These are phyloP conservation scores for Plasmodium yoelii DNA, from an alignment of 169 alveolate genomes.

Conservation along the genomic window DNA sequence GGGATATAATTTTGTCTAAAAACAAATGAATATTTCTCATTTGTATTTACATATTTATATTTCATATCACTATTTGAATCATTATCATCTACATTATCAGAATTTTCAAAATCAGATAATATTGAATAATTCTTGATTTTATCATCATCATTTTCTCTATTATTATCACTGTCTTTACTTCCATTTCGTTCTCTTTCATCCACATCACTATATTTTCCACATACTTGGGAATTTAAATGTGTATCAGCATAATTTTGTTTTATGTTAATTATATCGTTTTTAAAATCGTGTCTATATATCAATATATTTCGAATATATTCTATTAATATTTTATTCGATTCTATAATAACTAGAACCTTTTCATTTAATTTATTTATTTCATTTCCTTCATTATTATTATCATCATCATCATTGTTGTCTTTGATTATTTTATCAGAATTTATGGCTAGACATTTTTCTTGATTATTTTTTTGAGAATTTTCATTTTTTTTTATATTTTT, in stretches of 20 bases:
- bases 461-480: not conserved
- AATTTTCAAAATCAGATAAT: slow-evolving; percentile 32
- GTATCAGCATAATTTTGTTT: slow-evolving; percentile 13
- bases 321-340: slow-evolving; percentile 22
- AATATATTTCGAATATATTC: slow-evolving; percentile 26
- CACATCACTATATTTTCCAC: not conserved
- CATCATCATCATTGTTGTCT: not conserved
- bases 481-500: not conserved
- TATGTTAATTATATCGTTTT: slow-evolving; percentile 19
- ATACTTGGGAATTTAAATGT: not conserved
- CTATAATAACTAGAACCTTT: slow-evolving; percentile 20
- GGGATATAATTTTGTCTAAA: slow-evolving; percentile 63
- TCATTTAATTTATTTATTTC: slow-evolving; percentile 24
- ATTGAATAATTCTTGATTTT: not conserved
- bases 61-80: slow-evolving; percentile 17
- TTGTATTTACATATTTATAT: slow-evolving; percentile 45
- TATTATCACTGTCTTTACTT: not conserved
- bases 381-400: not conserved
- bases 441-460: not conserved
- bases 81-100: not conserved
- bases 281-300: slow-evolving; percentile 39
- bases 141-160: not conserved
- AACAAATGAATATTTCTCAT: slow-evolving; percentile 54
- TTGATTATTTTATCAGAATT: not conserved
- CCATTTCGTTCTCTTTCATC: not conserved